Conservation (phyloP, 1,139 yeast genomes). For the Saccharomyces hybrid region DNA sequence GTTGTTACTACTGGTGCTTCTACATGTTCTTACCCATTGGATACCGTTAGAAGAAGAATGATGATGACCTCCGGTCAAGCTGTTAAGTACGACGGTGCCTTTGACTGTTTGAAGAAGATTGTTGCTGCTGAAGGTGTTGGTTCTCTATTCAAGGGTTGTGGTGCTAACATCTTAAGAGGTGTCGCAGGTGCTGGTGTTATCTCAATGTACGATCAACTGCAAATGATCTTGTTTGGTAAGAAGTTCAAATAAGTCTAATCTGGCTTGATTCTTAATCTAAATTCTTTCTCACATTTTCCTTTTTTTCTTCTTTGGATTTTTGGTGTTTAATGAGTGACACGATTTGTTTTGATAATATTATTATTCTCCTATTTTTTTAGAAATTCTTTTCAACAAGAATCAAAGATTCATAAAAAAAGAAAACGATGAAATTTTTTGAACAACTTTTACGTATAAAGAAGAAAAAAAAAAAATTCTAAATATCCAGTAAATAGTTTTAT, state of each 20-base stretch:
- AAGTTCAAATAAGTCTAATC: constrained; percentile 43
- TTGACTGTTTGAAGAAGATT: constrained; percentile 63
- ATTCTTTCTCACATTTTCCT: not conserved
- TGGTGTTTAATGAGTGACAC: not conserved
- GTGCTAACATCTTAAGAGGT: constrained; percentile 83
- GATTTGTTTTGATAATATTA: constrained; percentile 2
- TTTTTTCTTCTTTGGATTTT: not conserved
- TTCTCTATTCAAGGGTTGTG: constrained; percentile 78
- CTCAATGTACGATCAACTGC: constrained; percentile 71
- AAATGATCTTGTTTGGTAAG: constrained; percentile 65
- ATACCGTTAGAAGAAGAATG: constrained; percentile 82
- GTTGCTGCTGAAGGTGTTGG: constrained; percentile 65
- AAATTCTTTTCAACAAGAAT: constrained; percentile 1
- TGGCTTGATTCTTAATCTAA: not conserved
- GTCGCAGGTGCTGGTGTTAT: constrained; percentile 83
- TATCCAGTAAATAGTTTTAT: constrained; percentile 1
- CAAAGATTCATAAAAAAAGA: not conserved
- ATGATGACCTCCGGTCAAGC: constrained; percentile 83
- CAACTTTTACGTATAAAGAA: not conserved
- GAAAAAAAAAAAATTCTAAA: not conserved
- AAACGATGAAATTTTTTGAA: not conserved
- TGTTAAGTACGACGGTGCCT: constrained; percentile 66
- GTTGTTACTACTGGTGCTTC: constrained; percentile 73
- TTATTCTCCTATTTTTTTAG: not conserved
- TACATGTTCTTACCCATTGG: constrained; percentile 74